Percentiles rank a stretch among this genome's conserved stretches.
phyloP scores from a whole-genome alignment of 2,329 filamentous ascomycete genomes.

The Seiridium unicorne region DNA sequence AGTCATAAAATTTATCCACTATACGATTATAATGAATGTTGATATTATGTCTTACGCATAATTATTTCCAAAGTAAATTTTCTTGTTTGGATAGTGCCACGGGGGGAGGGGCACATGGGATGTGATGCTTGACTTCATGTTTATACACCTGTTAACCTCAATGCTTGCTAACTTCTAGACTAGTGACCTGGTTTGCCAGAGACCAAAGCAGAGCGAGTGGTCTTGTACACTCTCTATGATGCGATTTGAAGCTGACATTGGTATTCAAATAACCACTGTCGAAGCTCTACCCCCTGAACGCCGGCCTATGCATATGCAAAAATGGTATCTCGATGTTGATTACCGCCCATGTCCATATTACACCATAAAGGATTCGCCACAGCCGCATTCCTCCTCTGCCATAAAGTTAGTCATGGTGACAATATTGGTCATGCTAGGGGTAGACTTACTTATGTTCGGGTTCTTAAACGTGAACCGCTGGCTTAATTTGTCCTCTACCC shows the following conservation, averaged over 20 bases:
- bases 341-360: slow-evolving; percentile 23
- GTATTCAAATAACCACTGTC: background rate
- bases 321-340: slow-evolving; percentile 4
- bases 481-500: slow-evolving; percentile 93
- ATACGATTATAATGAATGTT: too few species aligned
- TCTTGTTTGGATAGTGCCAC: too few species aligned
- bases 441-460: slow-evolving; percentile 90
- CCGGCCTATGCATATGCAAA: slow-evolving; percentile 10
- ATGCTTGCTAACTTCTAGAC: too few species aligned
- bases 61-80: too few species aligned
- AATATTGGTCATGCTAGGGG: background rate
- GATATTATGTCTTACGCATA: too few species aligned
- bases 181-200: too few species aligned
- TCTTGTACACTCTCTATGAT: background rate
- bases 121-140: too few species aligned
- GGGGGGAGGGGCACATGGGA: too few species aligned
- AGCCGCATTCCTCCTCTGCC: slow-evolving; percentile 88
- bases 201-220: too few species aligned
- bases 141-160: too few species aligned
- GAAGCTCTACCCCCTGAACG: slow-evolving; percentile 6
- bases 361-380: slow-evolving; percentile 92
- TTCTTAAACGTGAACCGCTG: slow-evolving; percentile 93
- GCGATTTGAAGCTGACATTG: background rate
- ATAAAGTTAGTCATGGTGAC: slow-evolving; percentile 25
- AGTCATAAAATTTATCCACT: too few species aligned